A percentile compares a stretch with the other conserved stretches of the same genome.
Conservation (phyloP, 2,329 filamentous ascomycete species). For the Verticillium nonalfalfae region DNA sequence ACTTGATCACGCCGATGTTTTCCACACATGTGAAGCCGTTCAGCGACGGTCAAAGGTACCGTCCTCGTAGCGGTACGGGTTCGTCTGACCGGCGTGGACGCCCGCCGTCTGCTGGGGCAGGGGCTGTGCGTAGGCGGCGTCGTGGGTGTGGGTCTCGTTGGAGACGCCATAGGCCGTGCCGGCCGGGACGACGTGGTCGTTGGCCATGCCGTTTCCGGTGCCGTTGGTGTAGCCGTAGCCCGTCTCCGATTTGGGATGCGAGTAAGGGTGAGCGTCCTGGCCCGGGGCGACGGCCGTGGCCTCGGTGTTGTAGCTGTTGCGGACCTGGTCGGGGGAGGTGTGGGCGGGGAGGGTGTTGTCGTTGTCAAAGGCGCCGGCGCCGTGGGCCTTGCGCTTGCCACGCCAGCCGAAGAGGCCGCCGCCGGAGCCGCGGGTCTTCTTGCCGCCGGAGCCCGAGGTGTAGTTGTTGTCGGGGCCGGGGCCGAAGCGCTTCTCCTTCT, state of each 20-base stretch:
- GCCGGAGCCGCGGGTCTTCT: slow-evolving; percentile 5
- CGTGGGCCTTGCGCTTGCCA: slow-evolving; percentile 19
- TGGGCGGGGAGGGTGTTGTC: slow-evolving; percentile 30
- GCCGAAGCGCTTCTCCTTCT: slow-evolving; percentile 67
- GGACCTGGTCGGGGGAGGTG: slow-evolving; percentile 33
- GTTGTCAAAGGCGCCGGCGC: slow-evolving; percentile 12
- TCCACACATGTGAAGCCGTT: not conserved
- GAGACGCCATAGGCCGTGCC: not conserved
- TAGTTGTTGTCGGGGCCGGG: slow-evolving; percentile 46
- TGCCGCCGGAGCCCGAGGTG: slow-evolving; percentile 44
- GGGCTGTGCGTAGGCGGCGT: not conserved
- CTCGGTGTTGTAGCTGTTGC: slow-evolving; percentile 35
- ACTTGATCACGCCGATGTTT: not conserved
- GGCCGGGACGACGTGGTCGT: not conserved
- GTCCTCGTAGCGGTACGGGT: slow-evolving; percentile 26
- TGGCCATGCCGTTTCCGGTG: not conserved
- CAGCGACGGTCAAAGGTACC: slow-evolving; percentile 23
- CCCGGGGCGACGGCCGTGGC: slow-evolving; percentile 22
- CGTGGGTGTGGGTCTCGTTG: not conserved
- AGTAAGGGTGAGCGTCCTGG: slow-evolving; percentile 9
- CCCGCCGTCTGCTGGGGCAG: not conserved
- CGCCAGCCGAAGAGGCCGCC: slow-evolving; percentile 26
- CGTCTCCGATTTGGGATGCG: slow-evolving; percentile 15
- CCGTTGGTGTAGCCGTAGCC: not conserved
- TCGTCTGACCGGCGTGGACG: not conserved